Evolutionary conservation across 2,329 filamentous ascomycete genomes (phyloP).

Genomic region (Penicillium sp.): DNA sequence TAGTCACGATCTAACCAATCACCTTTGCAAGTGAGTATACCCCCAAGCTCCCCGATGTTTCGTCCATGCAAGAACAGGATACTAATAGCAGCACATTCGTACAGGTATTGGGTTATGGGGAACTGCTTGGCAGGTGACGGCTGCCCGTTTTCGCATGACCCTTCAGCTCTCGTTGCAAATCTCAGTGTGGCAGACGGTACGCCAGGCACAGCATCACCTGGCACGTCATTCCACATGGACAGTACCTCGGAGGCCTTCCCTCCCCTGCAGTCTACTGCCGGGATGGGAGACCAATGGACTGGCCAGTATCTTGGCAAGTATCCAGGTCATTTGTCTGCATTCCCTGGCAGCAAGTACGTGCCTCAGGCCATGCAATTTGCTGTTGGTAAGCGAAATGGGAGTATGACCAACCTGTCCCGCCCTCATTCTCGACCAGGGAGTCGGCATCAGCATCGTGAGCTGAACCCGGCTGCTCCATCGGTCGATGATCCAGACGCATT

Average conservation of each 20-base stretch:
- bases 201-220: conserved; percentile 44
- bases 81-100: too few relatives aligned
- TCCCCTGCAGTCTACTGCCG: conserved; percentile 56
- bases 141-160: conserved; percentile 96
- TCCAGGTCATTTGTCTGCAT: conserved; percentile 36
- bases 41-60: too few relatives aligned
- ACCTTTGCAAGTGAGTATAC: conserved; percentile 88
- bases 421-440: conserved; percentile 76
- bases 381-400: conserved; percentile 34
- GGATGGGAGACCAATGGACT: conserved; percentile 52
- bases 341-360: conserved; percentile 41
- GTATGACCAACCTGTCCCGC: conserved; percentile 52
- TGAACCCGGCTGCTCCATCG: conserved; percentile 60
- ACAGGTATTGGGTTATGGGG: conserved; percentile 87
- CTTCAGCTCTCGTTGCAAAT: conserved; percentile 72
- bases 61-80: too few relatives aligned
- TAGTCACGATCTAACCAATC: conserved; percentile 88
- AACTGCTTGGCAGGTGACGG: conserved; percentile 89
- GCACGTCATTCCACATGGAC: conserved; percentile 63
- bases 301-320: conserved; percentile 40
- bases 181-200: conserved; percentile 58
- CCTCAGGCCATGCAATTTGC: conserved; percentile 25
- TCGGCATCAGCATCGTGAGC: conserved; percentile 60
- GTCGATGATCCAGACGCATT: conserved; percentile 95
- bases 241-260: conserved; percentile 75